These are phyloP conservation scores for Raffaelea deltoideospora DNA, from an alignment of 2,329 filamentous ascomycete species.

Conservation along the genomic window DNA sequence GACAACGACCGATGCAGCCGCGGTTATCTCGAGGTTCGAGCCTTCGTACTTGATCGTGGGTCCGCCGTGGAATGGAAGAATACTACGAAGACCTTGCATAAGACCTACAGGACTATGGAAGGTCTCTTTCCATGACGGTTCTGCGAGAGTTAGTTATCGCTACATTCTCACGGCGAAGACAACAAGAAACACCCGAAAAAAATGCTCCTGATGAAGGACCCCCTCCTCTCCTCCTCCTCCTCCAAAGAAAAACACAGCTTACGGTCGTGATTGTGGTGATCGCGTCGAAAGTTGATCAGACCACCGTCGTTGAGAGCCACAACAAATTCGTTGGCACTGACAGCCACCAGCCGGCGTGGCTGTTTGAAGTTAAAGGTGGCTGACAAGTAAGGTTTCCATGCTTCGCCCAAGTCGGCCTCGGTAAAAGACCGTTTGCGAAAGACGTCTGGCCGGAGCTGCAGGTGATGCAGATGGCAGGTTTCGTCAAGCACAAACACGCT, in stretches of 20 bases:
- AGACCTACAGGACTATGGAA: conserved; percentile 62
- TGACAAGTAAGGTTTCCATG: conserved; percentile 60
- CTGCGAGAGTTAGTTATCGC: too few species aligned
- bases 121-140: conserved; percentile 50
- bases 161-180: too few species aligned
- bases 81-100: conserved; percentile 48
- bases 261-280: too few species aligned
- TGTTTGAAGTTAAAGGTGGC: conserved; percentile 63
- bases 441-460: conserved; percentile 69
- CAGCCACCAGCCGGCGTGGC: conserved; percentile 67
- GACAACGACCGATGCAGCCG: conserved; percentile 48
- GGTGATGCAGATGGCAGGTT: conserved; percentile 65
- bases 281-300: conserved; percentile 55
- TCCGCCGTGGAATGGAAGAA: conserved; percentile 51
- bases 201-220: conserved; percentile 23
- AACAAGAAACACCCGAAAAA: background rate
- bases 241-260: too few species aligned
- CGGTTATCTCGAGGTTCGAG: conserved; percentile 49
- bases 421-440: conserved; percentile 56
- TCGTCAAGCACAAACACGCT: conserved; percentile 68
- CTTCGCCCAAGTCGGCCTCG: conserved; percentile 59
- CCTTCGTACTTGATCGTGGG: conserved; percentile 50
- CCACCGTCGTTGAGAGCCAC: conserved; percentile 70
- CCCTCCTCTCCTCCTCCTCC: too few species aligned
- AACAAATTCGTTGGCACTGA: conserved; percentile 58